Evolutionary conservation across 2,329 filamentous ascomycete species (phyloP), one percentile per base, ranked within the genome.

Genomic region (Fusarium nanum): DNA sequence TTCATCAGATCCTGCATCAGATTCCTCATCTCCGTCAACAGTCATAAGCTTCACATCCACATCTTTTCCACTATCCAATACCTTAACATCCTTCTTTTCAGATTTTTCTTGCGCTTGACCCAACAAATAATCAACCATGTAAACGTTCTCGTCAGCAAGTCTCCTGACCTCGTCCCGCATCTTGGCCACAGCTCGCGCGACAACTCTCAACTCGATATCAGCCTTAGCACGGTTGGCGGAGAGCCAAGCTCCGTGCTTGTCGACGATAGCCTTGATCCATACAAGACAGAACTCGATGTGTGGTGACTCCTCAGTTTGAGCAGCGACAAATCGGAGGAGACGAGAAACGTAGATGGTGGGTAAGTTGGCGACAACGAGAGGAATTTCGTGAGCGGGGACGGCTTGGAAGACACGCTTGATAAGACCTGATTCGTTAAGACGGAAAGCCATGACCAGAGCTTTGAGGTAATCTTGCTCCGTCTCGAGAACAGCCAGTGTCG

Each of bases 381-480:
- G 77, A 48, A 98, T 92, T 71, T 95, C 91, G 4, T 84, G 80
- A 44, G 91, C 85, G 2, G 96, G 94, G 25, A 95, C 91, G 4
- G 89, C 87, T 80, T 97, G 91, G 82, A 97, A 98, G 20, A 98
- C 93, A 56, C 90, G 89, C 73, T 92, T 92, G 67, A 98, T 89
- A 48, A 99, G 85, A 23, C 90, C 88, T 7, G 89, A 86, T 79
- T 97, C 93, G 81, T 97, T 98, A 62, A 99, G 89, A 8, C 97
- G 92, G 86, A 99, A 99, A 2, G 94, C 92, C 96, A 99, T 99
- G 69, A 98, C 90, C 8, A 99, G 84, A 2, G 96, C 95, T 81
- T 96, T 97, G 69, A 98, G 87, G 79, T 93, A 97, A 77, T 97
- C 93, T 67, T 87, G 88, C 59, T 94, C 89, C 44, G 81, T 83